phyloP scores from a whole-genome alignment of 2,329 filamentous ascomycete species.

The Emergomyces africanus region DNA sequence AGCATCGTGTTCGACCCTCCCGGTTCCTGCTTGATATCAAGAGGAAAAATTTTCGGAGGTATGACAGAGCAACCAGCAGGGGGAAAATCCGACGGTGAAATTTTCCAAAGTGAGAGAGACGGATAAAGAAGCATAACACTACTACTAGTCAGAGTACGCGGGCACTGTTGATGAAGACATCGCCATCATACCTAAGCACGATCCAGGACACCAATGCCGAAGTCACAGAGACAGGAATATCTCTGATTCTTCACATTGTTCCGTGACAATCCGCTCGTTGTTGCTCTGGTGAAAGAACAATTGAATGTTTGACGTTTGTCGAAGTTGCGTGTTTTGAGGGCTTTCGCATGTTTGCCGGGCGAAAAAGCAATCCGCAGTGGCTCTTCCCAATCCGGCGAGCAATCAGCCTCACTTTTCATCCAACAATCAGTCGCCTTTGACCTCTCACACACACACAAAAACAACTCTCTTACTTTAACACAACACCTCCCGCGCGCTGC shows the following conservation, averaged over 20 bases:
- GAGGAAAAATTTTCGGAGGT: background rate
- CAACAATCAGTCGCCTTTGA: background rate
- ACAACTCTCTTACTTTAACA: background rate
- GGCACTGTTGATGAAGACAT: background rate
- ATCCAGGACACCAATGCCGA: background rate
- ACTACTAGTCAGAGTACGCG: no score
- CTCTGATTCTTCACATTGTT: background rate
- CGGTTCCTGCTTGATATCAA: background rate
- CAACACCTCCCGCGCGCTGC: background rate
- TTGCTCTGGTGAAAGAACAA: background rate
- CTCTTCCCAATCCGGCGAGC: conserved; percentile 2
- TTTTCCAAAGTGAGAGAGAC: background rate
- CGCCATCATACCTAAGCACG: background rate
- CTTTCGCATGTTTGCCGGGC: background rate
- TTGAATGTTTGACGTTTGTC: background rate
- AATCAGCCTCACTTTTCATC: conserved; percentile 1
- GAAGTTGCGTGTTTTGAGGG: background rate
- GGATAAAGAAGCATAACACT: background rate
- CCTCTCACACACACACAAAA: background rate
- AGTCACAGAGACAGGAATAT: background rate
- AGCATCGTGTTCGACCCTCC: background rate
- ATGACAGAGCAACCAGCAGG: background rate
- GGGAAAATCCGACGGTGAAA: background rate
- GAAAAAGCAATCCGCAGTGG: background rate
- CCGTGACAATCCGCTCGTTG: background rate